These are phyloP conservation scores for Boeremia exigua DNA, from an alignment of 2,329 filamentous ascomycete genomes.

Conservation along the genomic window DNA sequence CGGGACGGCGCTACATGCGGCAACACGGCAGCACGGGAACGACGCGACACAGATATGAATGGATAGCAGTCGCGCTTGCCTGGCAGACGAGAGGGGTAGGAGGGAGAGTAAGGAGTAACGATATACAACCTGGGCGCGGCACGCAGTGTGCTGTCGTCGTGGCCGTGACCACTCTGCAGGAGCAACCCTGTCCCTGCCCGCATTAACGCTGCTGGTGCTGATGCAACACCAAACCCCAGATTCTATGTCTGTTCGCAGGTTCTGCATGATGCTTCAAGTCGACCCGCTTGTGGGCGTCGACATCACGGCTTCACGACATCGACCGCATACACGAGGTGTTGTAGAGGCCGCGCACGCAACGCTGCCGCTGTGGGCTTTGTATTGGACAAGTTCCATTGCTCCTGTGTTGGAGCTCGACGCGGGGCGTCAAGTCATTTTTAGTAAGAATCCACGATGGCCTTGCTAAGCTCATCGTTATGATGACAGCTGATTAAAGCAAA, in stretches of 20 bases:
- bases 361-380: background rate
- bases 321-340: background rate
- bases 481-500: background rate
- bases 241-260: background rate
- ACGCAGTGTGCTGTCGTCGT: slow-evolving; percentile 11
- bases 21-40: background rate
- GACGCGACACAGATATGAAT: background rate
- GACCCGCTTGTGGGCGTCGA: background rate
- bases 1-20: slow-evolving; percentile 17
- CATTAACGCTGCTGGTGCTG: slow-evolving; percentile 9
- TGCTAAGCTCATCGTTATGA: background rate
- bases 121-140: background rate
- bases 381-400: slow-evolving; percentile 5
- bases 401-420: background rate
- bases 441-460: background rate
- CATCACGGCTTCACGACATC: slow-evolving; percentile 1
- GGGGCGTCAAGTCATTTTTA: background rate
- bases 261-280: background rate
- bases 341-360: slow-evolving; percentile 9
- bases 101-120: background rate
- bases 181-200: slow-evolving; percentile 12
- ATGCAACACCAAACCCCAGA: slow-evolving; percentile 7
- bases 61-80: slow-evolving; percentile 5
- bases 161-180: slow-evolving; percentile 14
- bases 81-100: background rate